These are phyloP conservation scores for Acanthochlamys bracteata DNA, from an alignment of 106 monocot genomes.

Conservation along the genomic window DNA sequence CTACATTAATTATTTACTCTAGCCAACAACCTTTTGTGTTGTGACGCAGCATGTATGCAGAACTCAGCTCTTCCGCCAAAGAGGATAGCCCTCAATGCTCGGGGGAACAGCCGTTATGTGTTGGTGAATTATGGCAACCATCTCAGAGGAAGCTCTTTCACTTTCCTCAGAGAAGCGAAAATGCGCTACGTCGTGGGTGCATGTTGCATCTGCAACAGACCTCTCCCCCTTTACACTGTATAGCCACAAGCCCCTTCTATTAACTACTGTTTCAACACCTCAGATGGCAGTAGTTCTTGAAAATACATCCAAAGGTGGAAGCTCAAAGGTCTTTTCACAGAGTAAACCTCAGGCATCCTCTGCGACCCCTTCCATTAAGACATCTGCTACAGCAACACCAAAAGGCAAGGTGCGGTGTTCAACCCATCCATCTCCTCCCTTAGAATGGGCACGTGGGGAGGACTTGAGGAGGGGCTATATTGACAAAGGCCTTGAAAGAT, in stretches of 20 bases:
- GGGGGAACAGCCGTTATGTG: conserved; percentile 31
- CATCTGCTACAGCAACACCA: not conserved
- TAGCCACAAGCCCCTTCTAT: conserved; percentile 15
- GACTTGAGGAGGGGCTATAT: conserved; percentile 46
- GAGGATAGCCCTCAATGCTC: conserved; percentile 63
- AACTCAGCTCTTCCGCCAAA: conserved; percentile 47
- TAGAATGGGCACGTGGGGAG: conserved; percentile 60
- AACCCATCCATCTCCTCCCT: conserved; percentile 16
- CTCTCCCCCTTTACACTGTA: conserved; percentile 58
- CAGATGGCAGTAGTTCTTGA: conserved; percentile 37
- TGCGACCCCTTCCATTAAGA: not conserved
- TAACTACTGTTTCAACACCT: not conserved
- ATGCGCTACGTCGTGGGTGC: conserved; percentile 45
- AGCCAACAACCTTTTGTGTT: not conserved
- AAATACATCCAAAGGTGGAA: conserved; percentile 16
- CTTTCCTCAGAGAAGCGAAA: conserved; percentile 29
- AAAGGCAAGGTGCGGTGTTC: conserved; percentile 22
- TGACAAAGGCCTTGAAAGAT: conserved; percentile 41
- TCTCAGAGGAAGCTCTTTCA: conserved; percentile 30
- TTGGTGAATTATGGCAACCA: conserved; percentile 18
- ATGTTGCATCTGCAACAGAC: conserved; percentile 55
- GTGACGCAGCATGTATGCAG: conserved; percentile 60
- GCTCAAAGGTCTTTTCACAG: conserved; percentile 13
- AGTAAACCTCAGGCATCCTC: conserved; percentile 20
- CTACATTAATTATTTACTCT: not conserved